Base-by-base conservation (phyloP, 2,329 filamentous ascomycete species). In the Aspergillus japonicus region DNA sequence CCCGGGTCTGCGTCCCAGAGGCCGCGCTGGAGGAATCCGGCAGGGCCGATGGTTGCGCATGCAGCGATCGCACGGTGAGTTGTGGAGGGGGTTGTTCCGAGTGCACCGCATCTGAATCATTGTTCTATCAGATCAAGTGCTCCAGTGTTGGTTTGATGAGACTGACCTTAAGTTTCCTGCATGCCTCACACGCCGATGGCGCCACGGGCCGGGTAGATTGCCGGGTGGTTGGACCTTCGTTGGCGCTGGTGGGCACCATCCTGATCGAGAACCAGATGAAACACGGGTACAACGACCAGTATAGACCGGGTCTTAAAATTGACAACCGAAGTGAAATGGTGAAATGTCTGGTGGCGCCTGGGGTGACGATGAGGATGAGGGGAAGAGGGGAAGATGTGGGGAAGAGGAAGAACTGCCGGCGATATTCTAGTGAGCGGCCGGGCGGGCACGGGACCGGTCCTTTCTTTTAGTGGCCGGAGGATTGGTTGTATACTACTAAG, bases 61-160 rank as follows among this genome's bases (percentile, higher is more conserved):
- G 56, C 70, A 73, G 7, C 70, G 65, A 24, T 72, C 66, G 29
- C 71, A 73, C 24, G 68, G 58, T 6, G 62, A 50, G 16, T 42
- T 50, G 14, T 35, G 19, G 33, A 31, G 4, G 7, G 29, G 10
- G 6, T 44, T 23, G 5, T 58, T 12, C 14, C 69, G 64, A 14
- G 67, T 66, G 44, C 71, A 73, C 63, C 64, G 63, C 70, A 73
- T 73, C 67, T 59, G 21, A 21, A 4, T 26, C 21, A 29, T 0
- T 8, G 16, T 16, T 1, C 12, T 2, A 4, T 12, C 5, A 16
- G 33, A 35, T 29, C 42, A 16, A 44, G 33, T 21, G 23, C 29
- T 12, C 11, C 2, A 5, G 7, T 26, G 11, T 4, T 14, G 23
- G 7, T 44, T 42, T 21, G 35, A 7, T 8, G 24, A 4, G 31